Evolutionary conservation across 805 yeast genomes (phyloP), one percentile per base, ranked within the genome.

Genomic region (Hanseniaspora singularis): DNA sequence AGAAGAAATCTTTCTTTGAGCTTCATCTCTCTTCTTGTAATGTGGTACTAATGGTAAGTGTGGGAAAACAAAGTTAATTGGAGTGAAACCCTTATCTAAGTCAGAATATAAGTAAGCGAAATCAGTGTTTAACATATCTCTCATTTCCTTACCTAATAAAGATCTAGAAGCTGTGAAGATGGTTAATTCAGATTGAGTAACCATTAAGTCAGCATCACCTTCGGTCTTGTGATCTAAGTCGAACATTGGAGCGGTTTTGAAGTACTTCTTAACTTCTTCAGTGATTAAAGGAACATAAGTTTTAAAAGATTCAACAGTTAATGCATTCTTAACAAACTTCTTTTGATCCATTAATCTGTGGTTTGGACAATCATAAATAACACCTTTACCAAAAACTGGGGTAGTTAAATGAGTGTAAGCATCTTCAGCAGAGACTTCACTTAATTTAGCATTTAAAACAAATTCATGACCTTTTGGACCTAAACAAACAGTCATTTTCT

Each of bases 381-480:
- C 98, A 58, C 97, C 98, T 59, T 87, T 78, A 57, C 98, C 98
- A 56, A 92, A 92, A 14, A 87, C 96, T 12, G 98, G 98, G n/a
- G 97, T 89, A n/a, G 98, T 92, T 65, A 92, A 73, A 62, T 88
- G 96, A 52, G 80, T 73, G 68, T 92, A 92, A 33, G 96, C 97
- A 40, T 83, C 96, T 63, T 92, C 97, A 40, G 98, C 98, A 40
- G 87, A 79, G 20, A 88, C 97, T 56, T 86, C 95, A 26, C 79
- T 75, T 46, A 82, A 71, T 65, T 84, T 88, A 36, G 95, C 85
- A 64, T 92, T 92, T 55, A 92, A 77, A 38, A 89, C 86, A 61
- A 92, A 88, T 63, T 92, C 98, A 64, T 92, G 96, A 54, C 98
- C 98, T 66, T 84, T 84, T 56, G 97, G 96, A 41, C 97, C 98